Conservation (phyloP, 1,284 basidiomycete genomes). For the Rhodotorula sp. region DNA sequence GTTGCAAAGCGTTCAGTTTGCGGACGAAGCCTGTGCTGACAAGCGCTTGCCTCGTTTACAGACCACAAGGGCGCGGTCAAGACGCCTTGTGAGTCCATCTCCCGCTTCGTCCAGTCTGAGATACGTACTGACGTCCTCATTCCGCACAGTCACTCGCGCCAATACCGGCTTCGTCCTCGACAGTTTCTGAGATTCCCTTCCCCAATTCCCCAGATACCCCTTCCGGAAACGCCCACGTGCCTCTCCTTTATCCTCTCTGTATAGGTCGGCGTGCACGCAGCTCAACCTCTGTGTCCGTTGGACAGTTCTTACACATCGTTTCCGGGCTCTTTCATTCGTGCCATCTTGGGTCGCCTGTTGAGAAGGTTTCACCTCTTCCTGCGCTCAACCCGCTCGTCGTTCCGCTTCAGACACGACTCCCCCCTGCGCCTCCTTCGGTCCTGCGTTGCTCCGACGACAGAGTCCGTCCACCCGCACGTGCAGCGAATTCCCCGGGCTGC, state of each 20-base stretch:
- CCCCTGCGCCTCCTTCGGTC: neutral
- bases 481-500: neutral
- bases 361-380: neutral
- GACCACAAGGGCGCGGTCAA: constrained; percentile 29
- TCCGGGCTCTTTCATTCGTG: neutral
- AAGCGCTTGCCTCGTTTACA: neutral
- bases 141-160: constrained; percentile 10
- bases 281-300: neutral
- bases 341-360: neutral
- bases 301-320: neutral
- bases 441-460: neutral
- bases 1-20: neutral
- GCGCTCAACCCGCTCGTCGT: neutral
- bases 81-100: constrained; percentile 18
- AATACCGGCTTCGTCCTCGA: constrained; percentile 32
- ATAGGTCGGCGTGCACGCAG: neutral
- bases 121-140: neutral
- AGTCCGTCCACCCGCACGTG: neutral
- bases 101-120: no score
- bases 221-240: no score
- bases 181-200: neutral
- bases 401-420: neutral
- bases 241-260: neutral
- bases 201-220: neutral
- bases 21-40: neutral